Conservation (phyloP, 2,329 filamentous ascomycete species). For the Dactylellina parvicollis region DNA sequence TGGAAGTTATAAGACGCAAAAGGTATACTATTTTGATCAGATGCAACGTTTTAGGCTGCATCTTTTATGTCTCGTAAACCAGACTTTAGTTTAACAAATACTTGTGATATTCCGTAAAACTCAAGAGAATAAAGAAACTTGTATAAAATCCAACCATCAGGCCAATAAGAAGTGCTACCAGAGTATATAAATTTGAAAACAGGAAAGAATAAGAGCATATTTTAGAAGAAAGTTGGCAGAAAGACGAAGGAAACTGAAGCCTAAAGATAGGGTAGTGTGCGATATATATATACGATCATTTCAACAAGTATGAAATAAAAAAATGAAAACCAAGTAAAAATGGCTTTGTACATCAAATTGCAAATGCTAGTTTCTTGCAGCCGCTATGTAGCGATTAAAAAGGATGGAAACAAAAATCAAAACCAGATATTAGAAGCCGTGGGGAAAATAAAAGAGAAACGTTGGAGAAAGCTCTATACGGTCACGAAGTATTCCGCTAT, state of each 20-base stretch:
- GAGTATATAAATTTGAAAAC: background rate
- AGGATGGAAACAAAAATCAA: background rate
- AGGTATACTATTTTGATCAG: background rate
- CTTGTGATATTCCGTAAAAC: background rate
- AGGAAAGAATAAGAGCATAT: background rate
- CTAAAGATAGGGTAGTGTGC: background rate
- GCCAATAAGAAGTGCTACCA: constrained; percentile 28
- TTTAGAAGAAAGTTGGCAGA: background rate
- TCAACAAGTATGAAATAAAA: constrained; percentile 13
- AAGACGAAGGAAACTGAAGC: background rate
- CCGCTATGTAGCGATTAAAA: constrained; percentile 5
- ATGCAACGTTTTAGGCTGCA: background rate
- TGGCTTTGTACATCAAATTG: background rate
- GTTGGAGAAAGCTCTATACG: constrained; percentile 1
- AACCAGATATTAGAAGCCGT: background rate
- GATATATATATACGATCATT: constrained; percentile 15
- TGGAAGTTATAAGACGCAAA: no score
- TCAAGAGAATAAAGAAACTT: constrained; percentile 3
- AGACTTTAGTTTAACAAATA: constrained; percentile 6
- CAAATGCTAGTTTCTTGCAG: background rate
- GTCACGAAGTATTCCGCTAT: constrained; percentile 32
- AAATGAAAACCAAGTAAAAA: background rate
- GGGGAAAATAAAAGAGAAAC: background rate
- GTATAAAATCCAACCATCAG: constrained; percentile 24
- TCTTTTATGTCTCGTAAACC: constrained; percentile 15